phyloP scores from a whole-genome alignment of 192 early-diverging fungal species.

The Coemansia furcata region DNA sequence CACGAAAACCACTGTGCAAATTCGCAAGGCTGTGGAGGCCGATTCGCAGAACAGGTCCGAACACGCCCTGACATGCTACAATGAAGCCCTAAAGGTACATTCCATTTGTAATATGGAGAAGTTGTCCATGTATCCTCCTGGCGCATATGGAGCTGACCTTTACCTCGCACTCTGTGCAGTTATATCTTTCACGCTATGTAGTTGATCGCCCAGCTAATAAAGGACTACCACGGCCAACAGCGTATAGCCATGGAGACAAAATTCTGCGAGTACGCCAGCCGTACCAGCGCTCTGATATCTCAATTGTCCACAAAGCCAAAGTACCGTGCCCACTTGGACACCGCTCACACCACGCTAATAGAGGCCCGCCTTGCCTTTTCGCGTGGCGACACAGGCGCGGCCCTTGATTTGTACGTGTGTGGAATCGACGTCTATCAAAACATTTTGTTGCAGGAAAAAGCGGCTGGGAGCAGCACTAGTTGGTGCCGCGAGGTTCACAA shows the following conservation, averaged over 20 bases:
- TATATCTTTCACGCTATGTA: constrained; percentile 1
- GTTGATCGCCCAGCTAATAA: constrained; percentile 19
- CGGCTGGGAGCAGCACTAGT: neutral
- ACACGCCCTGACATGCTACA: constrained; percentile 27
- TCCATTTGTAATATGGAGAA: neutral
- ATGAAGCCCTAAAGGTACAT: constrained; percentile 11
- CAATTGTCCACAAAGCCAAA: constrained; percentile 9
- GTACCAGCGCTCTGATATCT: constrained; percentile 19
- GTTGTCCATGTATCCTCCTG: neutral
- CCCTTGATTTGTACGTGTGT: constrained; percentile 20
- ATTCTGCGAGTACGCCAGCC: constrained; percentile 41
- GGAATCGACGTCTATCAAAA: constrained; percentile 36
- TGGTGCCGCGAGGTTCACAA: constrained; percentile 38
- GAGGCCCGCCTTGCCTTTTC: constrained; percentile 13
- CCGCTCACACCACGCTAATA: constrained; percentile 18
- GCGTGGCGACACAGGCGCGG: constrained; percentile 7
- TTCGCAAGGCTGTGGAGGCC: constrained; percentile 36
- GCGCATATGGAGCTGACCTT: neutral
- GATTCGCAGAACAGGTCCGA: constrained; percentile 14
- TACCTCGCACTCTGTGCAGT: neutral
- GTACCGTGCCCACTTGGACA: constrained; percentile 10
- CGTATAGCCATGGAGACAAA: constrained; percentile 20
- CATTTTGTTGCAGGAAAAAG: constrained; percentile 20
- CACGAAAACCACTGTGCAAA: constrained; percentile 27
- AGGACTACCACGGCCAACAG: constrained; percentile 5